Evolutionary conservation across 805 yeast species (phyloP).

Genomic region (Ogataea ramenticola): DNA sequence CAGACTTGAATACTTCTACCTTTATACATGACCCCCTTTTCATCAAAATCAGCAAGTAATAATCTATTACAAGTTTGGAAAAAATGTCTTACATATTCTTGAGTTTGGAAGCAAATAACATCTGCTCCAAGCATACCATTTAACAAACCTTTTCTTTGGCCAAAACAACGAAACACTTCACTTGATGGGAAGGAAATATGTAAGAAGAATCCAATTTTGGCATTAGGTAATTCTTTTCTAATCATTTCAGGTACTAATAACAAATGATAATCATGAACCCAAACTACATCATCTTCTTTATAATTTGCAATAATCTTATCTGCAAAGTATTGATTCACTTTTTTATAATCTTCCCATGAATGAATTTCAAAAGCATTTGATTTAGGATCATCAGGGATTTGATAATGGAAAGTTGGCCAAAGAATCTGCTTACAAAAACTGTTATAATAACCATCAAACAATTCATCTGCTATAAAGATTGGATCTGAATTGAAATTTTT

Average conservation of each 20-base stretch:
- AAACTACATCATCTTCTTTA: conserved; percentile 68
- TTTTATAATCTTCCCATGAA: conserved; percentile 81
- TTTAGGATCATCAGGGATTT: conserved; percentile 91
- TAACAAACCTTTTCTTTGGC: conserved; percentile 71
- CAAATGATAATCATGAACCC: conserved; percentile 94
- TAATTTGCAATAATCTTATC: conserved; percentile 63
- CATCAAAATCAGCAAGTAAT: conserved; percentile 74
- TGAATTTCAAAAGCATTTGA: conserved; percentile 93
- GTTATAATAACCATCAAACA: conserved; percentile 85
- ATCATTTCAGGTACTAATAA: conserved; percentile 82
- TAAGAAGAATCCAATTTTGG: conserved; percentile 84
- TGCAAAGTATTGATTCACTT: conserved; percentile 73
- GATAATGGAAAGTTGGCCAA: conserved; percentile 94
- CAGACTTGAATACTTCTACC: conserved; percentile 51
- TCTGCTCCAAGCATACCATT: conserved; percentile 87
- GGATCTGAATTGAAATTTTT: conserved; percentile 51
- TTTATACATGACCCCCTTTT: conserved; percentile 50
- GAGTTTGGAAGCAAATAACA: conserved; percentile 81
- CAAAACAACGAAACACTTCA: conserved; percentile 90
- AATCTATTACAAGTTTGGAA: conserved; percentile 83
- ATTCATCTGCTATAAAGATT: conserved; percentile 67
- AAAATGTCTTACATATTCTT: conserved; percentile 91
- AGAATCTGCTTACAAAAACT: conserved; percentile 89
- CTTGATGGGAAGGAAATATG: conserved; percentile 95
- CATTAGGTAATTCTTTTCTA: conserved; percentile 66